Conservation (phyloP, 208 protist genomes). For the Wallacemonas collosoma region DNA sequence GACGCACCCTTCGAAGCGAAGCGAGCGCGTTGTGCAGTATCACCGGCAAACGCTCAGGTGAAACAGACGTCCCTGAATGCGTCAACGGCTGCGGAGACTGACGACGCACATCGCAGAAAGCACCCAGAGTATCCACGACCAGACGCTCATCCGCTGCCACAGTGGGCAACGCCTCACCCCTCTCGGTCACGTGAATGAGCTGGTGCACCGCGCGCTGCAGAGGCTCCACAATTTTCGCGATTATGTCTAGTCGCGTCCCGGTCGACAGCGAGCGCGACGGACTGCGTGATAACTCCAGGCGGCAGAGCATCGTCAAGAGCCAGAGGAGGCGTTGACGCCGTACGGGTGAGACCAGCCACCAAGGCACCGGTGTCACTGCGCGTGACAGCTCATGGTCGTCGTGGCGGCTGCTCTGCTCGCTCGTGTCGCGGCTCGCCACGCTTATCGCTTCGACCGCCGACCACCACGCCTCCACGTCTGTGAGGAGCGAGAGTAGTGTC, state of each 20-base stretch:
- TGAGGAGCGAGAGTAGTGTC: not conserved
- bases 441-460: not conserved
- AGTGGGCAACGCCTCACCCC: not conserved
- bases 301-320: constrained; percentile 2
- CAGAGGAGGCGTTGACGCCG: not conserved
- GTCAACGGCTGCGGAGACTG: too few species aligned
- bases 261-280: not conserved
- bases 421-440: too few species aligned
- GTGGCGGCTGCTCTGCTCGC: too few species aligned
- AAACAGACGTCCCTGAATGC: too few species aligned
- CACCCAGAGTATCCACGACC: constrained; percentile 1
- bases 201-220: constrained; percentile 1
- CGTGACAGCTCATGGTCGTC: too few species aligned
- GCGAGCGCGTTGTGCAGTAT: too few species aligned
- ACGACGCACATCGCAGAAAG: not conserved
- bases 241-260: not conserved
- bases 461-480: not conserved
- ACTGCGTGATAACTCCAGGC: not conserved
- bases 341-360: not conserved
- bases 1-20: too few species aligned
- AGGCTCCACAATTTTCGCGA: not conserved
- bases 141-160: constrained; percentile 8
- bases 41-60: too few species aligned
- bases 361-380: not conserved
- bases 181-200: not conserved